A percentile compares a stretch with the other conserved stretches of the same genome.
phyloP scores from a whole-genome alignment of 108 stramenopile genomes.

The Skeletonema menzelii region DNA sequence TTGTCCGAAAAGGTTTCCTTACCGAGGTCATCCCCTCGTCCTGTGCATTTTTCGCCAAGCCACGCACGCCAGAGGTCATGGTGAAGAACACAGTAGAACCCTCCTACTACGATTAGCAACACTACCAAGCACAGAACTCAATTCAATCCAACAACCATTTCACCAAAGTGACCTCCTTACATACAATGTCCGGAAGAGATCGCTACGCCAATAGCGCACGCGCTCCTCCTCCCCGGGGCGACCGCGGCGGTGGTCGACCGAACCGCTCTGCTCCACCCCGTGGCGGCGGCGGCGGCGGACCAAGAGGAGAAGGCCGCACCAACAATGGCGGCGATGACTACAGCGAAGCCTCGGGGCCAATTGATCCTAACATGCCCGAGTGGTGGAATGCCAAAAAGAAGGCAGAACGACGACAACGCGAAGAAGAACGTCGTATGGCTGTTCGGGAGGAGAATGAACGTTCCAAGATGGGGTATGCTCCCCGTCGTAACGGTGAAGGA shows the following conservation, averaged over 20 bases:
- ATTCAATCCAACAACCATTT: too few species aligned
- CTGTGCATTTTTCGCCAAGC: too few species aligned
- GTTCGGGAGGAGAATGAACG: neutral
- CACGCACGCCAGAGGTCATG: too few species aligned
- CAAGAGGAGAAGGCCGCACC: neutral
- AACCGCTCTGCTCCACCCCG: neutral
- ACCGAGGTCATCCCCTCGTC: too few species aligned
- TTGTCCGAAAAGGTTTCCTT: too few species aligned
- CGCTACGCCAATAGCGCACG: neutral
- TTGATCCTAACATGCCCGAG: constrained; percentile 27
- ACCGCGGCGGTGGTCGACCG: neutral
- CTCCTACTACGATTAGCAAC: too few species aligned
- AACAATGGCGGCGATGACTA: neutral
- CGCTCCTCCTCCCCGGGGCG: neutral
- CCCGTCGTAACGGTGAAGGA: neutral
- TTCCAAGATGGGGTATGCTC: neutral
- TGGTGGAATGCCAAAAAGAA: constrained; percentile 34
- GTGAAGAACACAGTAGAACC: too few species aligned
- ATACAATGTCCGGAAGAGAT: neutral
- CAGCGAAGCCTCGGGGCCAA: constrained; percentile 10
- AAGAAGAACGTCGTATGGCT: neutral
- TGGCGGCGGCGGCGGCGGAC: neutral
- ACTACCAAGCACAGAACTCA: too few species aligned
- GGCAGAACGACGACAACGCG: neutral
- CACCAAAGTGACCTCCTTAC: neutral